phyloP scores from a whole-genome alignment of 257 asterid genomes.

The Eustoma russellianum region DNA sequence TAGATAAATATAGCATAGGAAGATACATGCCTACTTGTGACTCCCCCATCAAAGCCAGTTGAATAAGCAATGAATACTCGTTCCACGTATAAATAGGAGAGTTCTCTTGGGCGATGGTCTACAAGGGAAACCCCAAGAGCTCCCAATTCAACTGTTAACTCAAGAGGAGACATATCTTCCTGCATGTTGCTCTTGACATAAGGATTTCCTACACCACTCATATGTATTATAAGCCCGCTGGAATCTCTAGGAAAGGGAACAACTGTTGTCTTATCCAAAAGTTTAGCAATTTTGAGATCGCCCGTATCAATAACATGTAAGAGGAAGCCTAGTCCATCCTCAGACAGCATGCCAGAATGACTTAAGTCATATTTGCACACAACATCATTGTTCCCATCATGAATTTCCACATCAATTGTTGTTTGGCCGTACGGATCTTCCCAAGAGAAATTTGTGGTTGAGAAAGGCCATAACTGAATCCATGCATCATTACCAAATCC shows the following conservation, averaged over 20 bases:
- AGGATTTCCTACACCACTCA: constrained; percentile 45
- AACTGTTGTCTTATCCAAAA: constrained; percentile 34
- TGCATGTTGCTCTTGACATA: constrained; percentile 43
- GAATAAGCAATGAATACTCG: constrained; percentile 73
- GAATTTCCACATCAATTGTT: constrained; percentile 51
- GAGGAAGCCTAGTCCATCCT: constrained; percentile 43
- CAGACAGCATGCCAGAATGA: constrained; percentile 44
- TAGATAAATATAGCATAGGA: too few relatives aligned
- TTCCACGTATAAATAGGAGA: constrained; percentile 84
- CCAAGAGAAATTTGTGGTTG: constrained; percentile 74
- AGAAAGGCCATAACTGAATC: constrained; percentile 63
- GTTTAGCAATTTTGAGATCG: constrained; percentile 66
- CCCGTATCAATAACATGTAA: constrained; percentile 59
- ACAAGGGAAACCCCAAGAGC: constrained; percentile 78
- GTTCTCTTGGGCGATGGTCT: constrained; percentile 87
- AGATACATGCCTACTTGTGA: constrained; percentile 67
- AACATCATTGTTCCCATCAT: constrained; percentile 23
- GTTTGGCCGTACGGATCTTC: constrained; percentile 83
- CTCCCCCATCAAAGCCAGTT: constrained; percentile 91
- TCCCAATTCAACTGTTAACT: constrained; percentile 78
- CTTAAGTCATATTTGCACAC: constrained; percentile 51
- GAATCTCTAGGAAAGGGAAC: constrained; percentile 34
- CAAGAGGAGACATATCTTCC: constrained; percentile 68
- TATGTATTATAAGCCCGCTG: constrained; percentile 26
- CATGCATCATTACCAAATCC: constrained; percentile 80